Base-by-base conservation (phyloP, 2,329 filamentous ascomycete genomes). In the Alternaria dauci region DNA sequence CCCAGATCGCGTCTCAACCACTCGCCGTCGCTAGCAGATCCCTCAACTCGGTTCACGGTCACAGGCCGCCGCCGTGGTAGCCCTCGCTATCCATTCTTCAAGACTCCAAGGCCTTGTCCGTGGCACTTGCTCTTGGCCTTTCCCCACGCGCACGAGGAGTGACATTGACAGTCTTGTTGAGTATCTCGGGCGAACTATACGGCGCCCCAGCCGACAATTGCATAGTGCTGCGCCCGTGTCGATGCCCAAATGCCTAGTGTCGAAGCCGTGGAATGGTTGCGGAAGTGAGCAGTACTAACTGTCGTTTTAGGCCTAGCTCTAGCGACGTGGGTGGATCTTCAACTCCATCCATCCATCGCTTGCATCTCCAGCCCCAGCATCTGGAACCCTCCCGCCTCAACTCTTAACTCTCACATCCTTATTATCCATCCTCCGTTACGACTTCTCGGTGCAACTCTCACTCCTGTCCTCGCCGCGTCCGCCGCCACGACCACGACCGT, bases 191-290 rank as follows among this genome's bases (percentile, higher is more conserved):
- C 8, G 9, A 18, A 36, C 43, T 39, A 26, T 39, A 44, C 52
- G 44, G 52, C 44, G 44, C 53, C 30, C 46, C 34, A 53, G 53
- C 56, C 53, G 56, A 59, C 61, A 55, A 48, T 54, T 55, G 55
- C 56, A 61, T 58, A 56, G 64, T 55, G 62, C 62, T 62, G 61
- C 57, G 56, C 38, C 30, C 42, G 51, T 43, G 30, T 51, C 42
- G 44, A 30, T 47, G 34, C 58, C 52, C 43, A 51, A 59, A 50
- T 42, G 52, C 50, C 54, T 59, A 58, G 65, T 28, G 48, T 62
- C 55, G 58, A 69, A 60, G 51, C 56, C 59, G 61, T 56, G 54
- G 58, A 57, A 60, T 59, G 62, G 52, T 67, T 50, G 63, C 57
- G 58, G 62, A 52, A 48, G 58, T 39, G 53, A 56, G 50, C 53